Evolutionary conservation across 768 basidiomycete genomes (phyloP), one percentile per base, ranked within the genome.

Genomic region (Russula brevipes): DNA sequence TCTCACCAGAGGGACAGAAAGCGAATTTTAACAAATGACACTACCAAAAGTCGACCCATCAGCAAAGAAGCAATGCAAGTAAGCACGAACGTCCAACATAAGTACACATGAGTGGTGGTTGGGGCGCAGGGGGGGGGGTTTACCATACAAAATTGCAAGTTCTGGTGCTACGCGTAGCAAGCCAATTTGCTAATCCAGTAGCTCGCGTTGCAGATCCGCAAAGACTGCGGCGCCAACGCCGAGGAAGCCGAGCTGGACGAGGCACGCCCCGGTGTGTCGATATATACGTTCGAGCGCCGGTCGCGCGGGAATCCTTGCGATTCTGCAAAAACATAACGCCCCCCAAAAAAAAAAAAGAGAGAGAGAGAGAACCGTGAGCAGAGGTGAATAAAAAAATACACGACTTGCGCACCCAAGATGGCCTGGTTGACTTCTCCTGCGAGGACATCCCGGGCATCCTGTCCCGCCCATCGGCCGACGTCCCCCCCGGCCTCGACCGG

Each of bases 191-290:
- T 38, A 62, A 44, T 88, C 85, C 59, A 91, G 73, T 67, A 92
- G 81, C 69, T 93, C 91, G 69, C 81, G 85, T 35, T 80, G 77
- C 78, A 91, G 81, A 69, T 94, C 91, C 16, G 87, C 88, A 72
- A 89, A 91, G 17, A 89, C 89, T 36, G 92, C 92, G 36, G 82
- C 76, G 12, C 91, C 92, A 11, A 83, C 81, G 11, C 91, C 90
- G 65, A 84, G 71, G 47, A 88, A 70, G 6, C 86, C 91, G 12
- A 94, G 82, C 67, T 91, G 84, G n/a, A 79, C 75, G 19, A 94
- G 75, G 67, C 83, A 84, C 24, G 84, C 85, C 35, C 82, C 77
- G 0, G 87, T 85, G 66, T 91, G 91, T 41, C 91, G 84, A 72
- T 88, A 94, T 58, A 92, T 71, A 57, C 81, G 84, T 71, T 94